Conservation (phyloP, 768 basidiomycete species). For the Lactifluus pinguis region DNA sequence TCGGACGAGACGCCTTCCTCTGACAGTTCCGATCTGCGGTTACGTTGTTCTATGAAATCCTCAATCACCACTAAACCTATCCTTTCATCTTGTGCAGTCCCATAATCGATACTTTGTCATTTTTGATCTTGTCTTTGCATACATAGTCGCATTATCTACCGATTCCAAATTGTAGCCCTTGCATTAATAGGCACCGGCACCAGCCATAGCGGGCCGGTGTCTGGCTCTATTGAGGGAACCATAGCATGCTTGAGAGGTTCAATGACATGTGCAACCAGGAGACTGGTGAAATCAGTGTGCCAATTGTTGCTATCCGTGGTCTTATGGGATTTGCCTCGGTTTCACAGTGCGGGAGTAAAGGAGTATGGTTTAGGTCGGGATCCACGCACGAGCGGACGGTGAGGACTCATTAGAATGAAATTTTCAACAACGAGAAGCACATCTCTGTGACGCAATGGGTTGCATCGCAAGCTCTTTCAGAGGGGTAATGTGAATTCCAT, state of each 20-base stretch:
- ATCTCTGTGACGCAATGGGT: no score
- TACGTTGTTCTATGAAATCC: not conserved
- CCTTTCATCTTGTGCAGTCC: not conserved
- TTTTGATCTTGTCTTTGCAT: slow-evolving; percentile 1
- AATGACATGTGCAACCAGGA: not conserved
- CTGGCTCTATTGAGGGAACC: no score
- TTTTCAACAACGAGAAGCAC: no score
- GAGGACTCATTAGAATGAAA: no score
- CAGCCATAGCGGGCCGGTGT: not conserved
- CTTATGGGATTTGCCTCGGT: no score
- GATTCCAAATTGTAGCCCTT: not conserved
- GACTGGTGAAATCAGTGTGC: no score
- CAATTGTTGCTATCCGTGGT: no score
- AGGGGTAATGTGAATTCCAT: no score
- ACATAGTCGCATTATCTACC: slow-evolving; percentile 1
- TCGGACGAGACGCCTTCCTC: slow-evolving; percentile 24
- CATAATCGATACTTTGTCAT: slow-evolving; percentile 4
- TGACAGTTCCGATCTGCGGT: slow-evolving; percentile 5
- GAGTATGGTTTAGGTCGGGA: no score
- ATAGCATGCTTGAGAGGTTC: not conserved
- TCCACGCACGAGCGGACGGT: no score
- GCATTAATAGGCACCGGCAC: not conserved
- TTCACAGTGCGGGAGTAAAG: no score
- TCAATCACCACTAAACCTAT: not conserved
- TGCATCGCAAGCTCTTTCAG: no score